Percentiles rank a stretch among this genome's conserved stretches.
phyloP scores from a whole-genome alignment of 768 basidiomycete genomes.

The Boletus huronensis region DNA sequence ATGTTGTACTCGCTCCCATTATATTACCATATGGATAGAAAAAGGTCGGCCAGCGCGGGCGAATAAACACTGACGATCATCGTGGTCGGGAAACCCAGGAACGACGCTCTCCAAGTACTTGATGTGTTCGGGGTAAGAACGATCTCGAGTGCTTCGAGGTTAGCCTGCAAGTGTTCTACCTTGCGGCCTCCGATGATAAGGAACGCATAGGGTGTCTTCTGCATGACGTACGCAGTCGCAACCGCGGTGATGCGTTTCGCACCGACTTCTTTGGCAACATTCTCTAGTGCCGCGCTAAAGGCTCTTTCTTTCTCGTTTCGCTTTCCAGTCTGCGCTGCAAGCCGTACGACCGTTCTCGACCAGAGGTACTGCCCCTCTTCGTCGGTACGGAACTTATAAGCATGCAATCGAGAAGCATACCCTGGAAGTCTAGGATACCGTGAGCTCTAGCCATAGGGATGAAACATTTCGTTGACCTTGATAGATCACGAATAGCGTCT shows the following conservation, averaged over 20 bases:
- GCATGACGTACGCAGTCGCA: background rate
- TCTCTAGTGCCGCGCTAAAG: background rate
- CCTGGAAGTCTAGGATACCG: too few relatives aligned
- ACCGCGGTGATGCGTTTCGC: background rate
- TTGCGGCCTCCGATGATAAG: background rate
- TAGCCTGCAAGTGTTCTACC: background rate
- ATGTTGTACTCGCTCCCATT: background rate
- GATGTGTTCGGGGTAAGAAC: background rate
- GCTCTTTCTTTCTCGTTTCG: background rate
- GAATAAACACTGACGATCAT: background rate
- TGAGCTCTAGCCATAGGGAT: too few relatives aligned
- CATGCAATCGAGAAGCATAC: too few relatives aligned
- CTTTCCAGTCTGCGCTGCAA: background rate
- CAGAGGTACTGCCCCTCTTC: background rate
- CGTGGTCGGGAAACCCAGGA: background rate
- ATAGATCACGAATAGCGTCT: too few relatives aligned
- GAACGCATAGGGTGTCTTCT: background rate
- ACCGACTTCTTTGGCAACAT: background rate
- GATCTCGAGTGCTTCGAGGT: background rate
- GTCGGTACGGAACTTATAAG: background rate
- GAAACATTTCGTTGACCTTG: too few relatives aligned
- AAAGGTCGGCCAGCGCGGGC: background rate
- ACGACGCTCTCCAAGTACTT: background rate
- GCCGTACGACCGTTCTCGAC: background rate
- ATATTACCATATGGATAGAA: background rate